Evolutionary conservation across 106 monocot genomes (phyloP).

Genomic region (Platanthera zijinensis): DNA sequence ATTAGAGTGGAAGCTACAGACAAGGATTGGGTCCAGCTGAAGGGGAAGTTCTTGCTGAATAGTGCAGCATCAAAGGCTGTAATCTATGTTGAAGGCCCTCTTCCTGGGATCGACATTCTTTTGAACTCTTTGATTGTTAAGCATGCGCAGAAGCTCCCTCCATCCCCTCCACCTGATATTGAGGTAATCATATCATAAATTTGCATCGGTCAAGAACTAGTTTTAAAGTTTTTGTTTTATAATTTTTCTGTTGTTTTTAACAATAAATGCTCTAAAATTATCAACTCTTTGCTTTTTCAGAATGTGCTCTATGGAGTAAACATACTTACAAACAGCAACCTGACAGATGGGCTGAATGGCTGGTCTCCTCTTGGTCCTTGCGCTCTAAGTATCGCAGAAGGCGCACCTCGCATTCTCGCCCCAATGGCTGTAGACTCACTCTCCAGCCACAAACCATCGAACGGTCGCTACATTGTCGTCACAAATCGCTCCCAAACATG

Average conservation of each 20-base stretch:
- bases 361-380: conserved; percentile 85
- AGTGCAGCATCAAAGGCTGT: conserved; percentile 33
- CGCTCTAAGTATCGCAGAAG: conserved; percentile 32
- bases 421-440: conserved; percentile 33
- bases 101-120: conserved; percentile 48
- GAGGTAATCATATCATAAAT: conserved; percentile 15
- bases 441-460: conserved; percentile 26
- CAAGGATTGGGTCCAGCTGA: conserved; percentile 48
- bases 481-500: conserved; percentile 58
- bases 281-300: conserved; percentile 19
- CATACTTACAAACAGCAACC: conserved; percentile 62
- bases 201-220: not conserved
- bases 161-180: conserved; percentile 23
- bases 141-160: conserved; percentile 28
- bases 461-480: conserved; percentile 40
- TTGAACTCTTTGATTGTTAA: conserved; percentile 40
- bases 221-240: not conserved
- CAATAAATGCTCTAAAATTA: not conserved
- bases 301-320: conserved; percentile 62
- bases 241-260: not conserved
- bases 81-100: conserved; percentile 56
- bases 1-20: conserved; percentile 35
- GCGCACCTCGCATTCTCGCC: conserved; percentile 47
- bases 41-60: conserved; percentile 61
- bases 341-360: conserved; percentile 44